Evolutionary conservation across 345 rosid genomes (phyloP).

Genomic region (Populus ilicifolia): DNA sequence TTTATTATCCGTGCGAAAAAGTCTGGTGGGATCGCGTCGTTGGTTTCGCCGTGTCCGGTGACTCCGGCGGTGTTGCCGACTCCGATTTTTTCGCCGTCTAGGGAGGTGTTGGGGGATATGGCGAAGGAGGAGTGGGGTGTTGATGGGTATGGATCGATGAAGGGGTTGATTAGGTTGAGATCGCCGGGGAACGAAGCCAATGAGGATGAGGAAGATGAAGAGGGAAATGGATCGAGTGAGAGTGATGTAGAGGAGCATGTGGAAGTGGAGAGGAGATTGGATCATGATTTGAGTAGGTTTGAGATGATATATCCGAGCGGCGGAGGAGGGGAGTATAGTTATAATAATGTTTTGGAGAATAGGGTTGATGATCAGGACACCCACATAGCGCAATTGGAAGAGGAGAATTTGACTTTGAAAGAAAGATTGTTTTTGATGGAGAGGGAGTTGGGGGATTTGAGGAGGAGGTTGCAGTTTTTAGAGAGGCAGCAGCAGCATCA

Average conservation of each 20-base stretch:
- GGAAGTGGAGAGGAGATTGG: slow-evolving; percentile 88
- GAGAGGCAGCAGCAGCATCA: slow-evolving; percentile 62
- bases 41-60: slow-evolving; percentile 95
- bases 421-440: slow-evolving; percentile 93
- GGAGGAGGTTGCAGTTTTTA: slow-evolving; percentile 76
- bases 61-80: slow-evolving; percentile 87
- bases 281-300: slow-evolving; percentile 94
- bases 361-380: slow-evolving; percentile 94
- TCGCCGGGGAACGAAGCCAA: slow-evolving; percentile 63
- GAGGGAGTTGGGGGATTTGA: slow-evolving; percentile 78
- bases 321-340: slow-evolving; percentile 41
- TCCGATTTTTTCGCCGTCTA: slow-evolving; percentile 71
- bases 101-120: slow-evolving; percentile 91
- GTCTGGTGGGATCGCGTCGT: slow-evolving; percentile 81
- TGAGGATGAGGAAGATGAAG: slow-evolving; percentile 89
- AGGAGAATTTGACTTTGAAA: slow-evolving; percentile 84
- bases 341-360: slow-evolving; percentile 76
- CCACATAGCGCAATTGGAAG: slow-evolving; percentile 86
- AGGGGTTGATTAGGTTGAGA: slow-evolving; percentile 80
- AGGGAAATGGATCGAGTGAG: slow-evolving; percentile 77
- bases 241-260: slow-evolving; percentile 98
- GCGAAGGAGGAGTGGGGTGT: slow-evolving; percentile 99
- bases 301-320: slow-evolving; percentile 90
- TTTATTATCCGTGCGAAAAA: slow-evolving; percentile 85
- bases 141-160: slow-evolving; percentile 99